Evolutionary conservation across 1,284 basidiomycete genomes (phyloP), one percentile per base, ranked within the genome.

Genomic region (Tremellales sp.): DNA sequence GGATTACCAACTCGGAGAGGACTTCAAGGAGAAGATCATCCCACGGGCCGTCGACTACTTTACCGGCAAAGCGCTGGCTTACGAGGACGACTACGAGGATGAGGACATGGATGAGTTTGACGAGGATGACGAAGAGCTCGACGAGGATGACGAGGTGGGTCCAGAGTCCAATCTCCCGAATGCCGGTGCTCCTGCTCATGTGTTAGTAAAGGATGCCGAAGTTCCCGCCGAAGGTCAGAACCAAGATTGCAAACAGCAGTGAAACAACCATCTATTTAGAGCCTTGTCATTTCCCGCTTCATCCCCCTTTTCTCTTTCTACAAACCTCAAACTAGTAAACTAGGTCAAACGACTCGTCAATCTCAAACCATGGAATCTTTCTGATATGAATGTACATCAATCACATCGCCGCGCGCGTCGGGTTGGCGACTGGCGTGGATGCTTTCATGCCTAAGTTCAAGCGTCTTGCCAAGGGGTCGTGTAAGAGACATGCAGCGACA

Each of bases 1-100:
- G 58, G 94, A 98, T 77, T 97, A 97, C 76, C 93, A 97, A 79
- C 87, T 97, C 65, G 94, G 93, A 46, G 94, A 97, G 79, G 94
- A 98, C 75, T 79, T 98, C 67, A 97, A 97, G 79, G 94, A 97
- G 75, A 88, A 91, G 87, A 83, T 97, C 72, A 89, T 97, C 59
- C 92, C 94, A 45, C 88, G 88, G 58, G 93, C 93, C 19, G 80
- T 97, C 58, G 93, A 92, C 74, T 92, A 86, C 78, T 97, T 97
- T 77, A 97, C 93, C 17, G 94, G 94, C 66, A 94, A 96, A 77
- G 91, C 92, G 17, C 82, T 97, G 46, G 84, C 89, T 65, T 92
- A 86, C 69, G 93, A 96, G 61, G 80, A 84, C 58, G 70, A 85
- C 54, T 86, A 84, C 4, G 84, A 86, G 0, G 84, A 86, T 15